Conservation (phyloP, 805 yeast species). For the Danielozyma ontarioensis region DNA sequence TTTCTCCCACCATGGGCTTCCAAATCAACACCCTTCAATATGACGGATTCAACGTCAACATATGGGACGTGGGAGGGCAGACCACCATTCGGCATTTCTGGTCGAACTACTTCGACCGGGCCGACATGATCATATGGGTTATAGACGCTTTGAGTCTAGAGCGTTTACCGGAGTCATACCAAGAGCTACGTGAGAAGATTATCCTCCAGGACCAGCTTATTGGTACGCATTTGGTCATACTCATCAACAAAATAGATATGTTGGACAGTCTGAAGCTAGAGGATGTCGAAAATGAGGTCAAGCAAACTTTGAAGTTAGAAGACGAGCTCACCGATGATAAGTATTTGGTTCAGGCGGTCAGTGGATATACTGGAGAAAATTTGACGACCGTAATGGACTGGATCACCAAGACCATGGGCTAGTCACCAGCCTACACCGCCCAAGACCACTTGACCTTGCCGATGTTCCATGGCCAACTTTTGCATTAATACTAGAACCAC, state of each 20-base stretch:
- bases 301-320: constrained; percentile 5
- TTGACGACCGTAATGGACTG: constrained; percentile 20
- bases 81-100: constrained; percentile 36
- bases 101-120: constrained; percentile 85
- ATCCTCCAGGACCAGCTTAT: constrained; percentile 62
- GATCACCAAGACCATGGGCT: constrained; percentile 14
- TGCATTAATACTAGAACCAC: too few species aligned
- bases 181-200: constrained; percentile 57
- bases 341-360: constrained; percentile 24
- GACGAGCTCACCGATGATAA: constrained; percentile 10
- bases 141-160: constrained; percentile 62
- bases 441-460: too few species aligned
- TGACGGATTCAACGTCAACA: constrained; percentile 43
- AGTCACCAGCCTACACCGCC: too few species aligned
- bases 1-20: constrained; percentile 90
- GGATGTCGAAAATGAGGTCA: constrained; percentile 6
- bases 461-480: too few species aligned
- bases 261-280: constrained; percentile 22
- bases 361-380: constrained; percentile 33
- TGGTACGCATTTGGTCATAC: constrained; percentile 62
- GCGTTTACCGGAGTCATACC: constrained; percentile 58
- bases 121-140: constrained; percentile 80
- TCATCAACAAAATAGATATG: constrained; percentile 73
- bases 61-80: constrained; percentile 87
- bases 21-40: constrained; percentile 58